phyloP scores from a whole-genome alignment of 2,329 filamentous ascomycete species.

The Aspergillus pseudoglaucus region DNA sequence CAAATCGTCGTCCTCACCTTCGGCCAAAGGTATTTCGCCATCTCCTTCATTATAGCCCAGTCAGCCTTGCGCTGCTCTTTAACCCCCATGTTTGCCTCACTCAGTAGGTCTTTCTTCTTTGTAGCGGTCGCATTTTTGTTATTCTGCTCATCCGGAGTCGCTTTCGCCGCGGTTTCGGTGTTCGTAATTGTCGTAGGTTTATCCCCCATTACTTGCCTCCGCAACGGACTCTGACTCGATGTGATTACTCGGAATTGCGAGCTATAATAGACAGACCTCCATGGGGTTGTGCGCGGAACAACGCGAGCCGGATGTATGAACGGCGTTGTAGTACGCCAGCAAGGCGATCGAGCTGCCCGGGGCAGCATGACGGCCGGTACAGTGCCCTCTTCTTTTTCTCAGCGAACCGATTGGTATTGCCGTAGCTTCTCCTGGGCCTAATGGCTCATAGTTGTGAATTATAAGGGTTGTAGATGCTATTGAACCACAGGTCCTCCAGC shows the following conservation, averaged over 20 bases:
- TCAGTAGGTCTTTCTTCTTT: conserved; percentile 53
- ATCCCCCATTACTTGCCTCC: conserved; percentile 16
- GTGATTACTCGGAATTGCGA: conserved; percentile 26
- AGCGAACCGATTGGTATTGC: not conserved
- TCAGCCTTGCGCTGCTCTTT: conserved; percentile 93
- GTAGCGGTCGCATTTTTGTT: conserved; percentile 19
- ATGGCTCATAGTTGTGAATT: conserved; percentile 16
- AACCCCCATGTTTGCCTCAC: conserved; percentile 59
- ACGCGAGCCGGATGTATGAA: conserved; percentile 18
- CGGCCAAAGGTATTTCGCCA: conserved; percentile 94
- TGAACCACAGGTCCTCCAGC: conserved; percentile 9
- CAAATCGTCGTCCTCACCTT: conserved; percentile 45
- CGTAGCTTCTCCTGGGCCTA: conserved; percentile 10
- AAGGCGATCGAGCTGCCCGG: conserved; percentile 30
- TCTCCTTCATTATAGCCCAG: conserved; percentile 98
- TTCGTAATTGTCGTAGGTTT: conserved; percentile 4
- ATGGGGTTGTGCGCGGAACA: conserved; percentile 16
- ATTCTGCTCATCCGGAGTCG: conserved; percentile 15
- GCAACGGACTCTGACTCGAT: conserved; percentile 14
- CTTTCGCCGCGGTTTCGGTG: conserved; percentile 12
- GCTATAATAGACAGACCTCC: conserved; percentile 16
- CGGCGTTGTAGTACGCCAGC: conserved; percentile 25
- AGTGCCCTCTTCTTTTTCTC: conserved; percentile 4
- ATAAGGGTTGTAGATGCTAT: conserved; percentile 9
- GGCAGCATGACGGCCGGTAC: conserved; percentile 28